Evolutionary conservation across 2,329 filamentous ascomycete species (phyloP).

Genomic region (Colletotrichum incanum): DNA sequence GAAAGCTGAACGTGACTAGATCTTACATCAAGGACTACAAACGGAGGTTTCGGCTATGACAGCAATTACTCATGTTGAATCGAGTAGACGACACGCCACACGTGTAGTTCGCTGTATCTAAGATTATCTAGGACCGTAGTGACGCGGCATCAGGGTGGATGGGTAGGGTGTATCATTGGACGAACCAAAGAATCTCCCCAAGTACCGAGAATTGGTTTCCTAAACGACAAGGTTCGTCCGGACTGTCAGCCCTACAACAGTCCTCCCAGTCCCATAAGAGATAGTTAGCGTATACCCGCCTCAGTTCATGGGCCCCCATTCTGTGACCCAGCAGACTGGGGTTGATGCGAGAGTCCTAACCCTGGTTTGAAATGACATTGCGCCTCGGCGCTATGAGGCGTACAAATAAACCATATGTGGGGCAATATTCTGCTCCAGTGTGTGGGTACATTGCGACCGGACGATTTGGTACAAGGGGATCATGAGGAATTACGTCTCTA

Average conservation of each 20-base stretch:
- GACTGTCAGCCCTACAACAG: conserved; percentile 15
- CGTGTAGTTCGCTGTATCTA: background rate
- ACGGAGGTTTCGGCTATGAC: background rate
- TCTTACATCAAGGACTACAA: background rate
- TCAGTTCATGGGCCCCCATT: background rate
- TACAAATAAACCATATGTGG: conserved; percentile 13
- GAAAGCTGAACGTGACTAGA: no score
- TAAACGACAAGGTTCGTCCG: conserved; percentile 21
- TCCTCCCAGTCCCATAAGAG: background rate
- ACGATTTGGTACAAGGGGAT: background rate
- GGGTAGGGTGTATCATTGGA: conserved; percentile 1
- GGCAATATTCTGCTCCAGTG: background rate
- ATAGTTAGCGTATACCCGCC: background rate
- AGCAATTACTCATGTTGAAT: background rate
- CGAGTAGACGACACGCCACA: conserved; percentile 1
- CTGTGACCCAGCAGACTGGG: background rate
- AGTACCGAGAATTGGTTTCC: background rate
- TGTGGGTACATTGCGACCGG: background rate
- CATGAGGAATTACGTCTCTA: background rate
- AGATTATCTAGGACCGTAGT: conserved; percentile 10
- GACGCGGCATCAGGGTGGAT: conserved; percentile 1
- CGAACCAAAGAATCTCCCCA: conserved; percentile 2
- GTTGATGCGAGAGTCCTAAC: conserved; percentile 18
- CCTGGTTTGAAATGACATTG: background rate
- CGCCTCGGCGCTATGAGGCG: conserved; percentile 35